Conservation (phyloP, 2,329 filamentous ascomycete species). For the Orbilia brochopaga region DNA sequence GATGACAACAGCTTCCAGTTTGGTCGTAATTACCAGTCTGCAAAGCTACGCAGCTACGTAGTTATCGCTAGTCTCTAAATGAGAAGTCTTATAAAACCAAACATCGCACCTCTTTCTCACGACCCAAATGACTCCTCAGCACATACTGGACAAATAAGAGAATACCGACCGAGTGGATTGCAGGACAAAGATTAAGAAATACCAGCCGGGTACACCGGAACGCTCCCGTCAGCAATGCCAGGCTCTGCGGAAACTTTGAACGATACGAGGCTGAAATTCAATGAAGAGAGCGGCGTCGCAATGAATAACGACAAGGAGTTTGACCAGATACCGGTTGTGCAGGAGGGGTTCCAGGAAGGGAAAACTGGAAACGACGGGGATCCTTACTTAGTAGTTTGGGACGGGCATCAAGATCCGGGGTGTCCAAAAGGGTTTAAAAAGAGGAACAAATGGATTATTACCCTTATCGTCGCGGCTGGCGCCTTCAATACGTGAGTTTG, state of each 20-base stretch:
- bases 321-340: slow-evolving; percentile 47
- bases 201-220: no score
- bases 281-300: background rate
- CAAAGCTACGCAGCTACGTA: no score
- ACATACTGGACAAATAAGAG: no score
- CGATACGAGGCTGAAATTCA: slow-evolving; percentile 14
- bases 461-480: slow-evolving; percentile 73
- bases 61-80: no score
- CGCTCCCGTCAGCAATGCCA: slow-evolving; percentile 26
- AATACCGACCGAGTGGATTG: no score
- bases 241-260: slow-evolving; percentile 32
- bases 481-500: slow-evolving; percentile 82
- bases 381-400: slow-evolving; percentile 75
- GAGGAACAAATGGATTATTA: slow-evolving; percentile 78
- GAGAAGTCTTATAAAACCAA: no score
- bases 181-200: no score
- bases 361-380: slow-evolving; percentile 56
- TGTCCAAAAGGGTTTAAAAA: slow-evolving; percentile 73
- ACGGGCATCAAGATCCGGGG: slow-evolving; percentile 73
- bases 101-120: no score
- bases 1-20: background rate
- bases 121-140: no score
- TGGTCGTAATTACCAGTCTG: no score
- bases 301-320: slow-evolving; percentile 55
- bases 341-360: slow-evolving; percentile 46